Evolutionary conservation across 371 early-diverging fungal species (phyloP), one percentile per base, ranked within the genome.

Genomic region (Zychaea mexicana): DNA sequence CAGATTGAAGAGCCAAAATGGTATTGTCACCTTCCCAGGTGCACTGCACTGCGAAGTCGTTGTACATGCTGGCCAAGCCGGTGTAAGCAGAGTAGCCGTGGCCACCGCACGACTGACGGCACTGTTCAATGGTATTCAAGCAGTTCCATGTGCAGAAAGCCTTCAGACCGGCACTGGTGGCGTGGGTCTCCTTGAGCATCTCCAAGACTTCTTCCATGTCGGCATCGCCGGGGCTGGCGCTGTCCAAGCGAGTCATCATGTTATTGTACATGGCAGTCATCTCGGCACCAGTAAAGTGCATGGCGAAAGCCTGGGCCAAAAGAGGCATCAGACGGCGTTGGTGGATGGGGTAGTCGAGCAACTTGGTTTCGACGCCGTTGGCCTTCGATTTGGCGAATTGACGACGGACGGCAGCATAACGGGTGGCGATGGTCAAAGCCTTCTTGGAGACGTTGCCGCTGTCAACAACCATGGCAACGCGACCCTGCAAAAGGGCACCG

Each of bases 21-120:
- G 95, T 95, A 73, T 95, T 95, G 76, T 93, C 93, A 65, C 93
- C 93, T 71, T 92, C 96, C 96, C 95, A 94, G 31, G 96, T 94
- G 79, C 95, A 95, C 67, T 95, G 95, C 26, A 95, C 95, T 47
- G 94, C 93, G 79, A 95, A 96, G 78, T 95, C 94, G 62, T 87
- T 84, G 79, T 93, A 94, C 72, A 92, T 88, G 45, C 85, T 84
- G 56, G 96, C 89, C 30, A 96, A 85, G 0, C 95, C 96, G 6
- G 94, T 92, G 84, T 95, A 95, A 31, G 92, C 87, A 42, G 92
- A 92, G 81, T 96, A 96, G 12, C 96, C 96, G 70, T 96, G 96
- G 19, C 96, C 93, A 64, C 96, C 96, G 61, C 93, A 85, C 9
- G 94, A 81, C 79, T 96, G 96, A 28, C 96, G 86, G 73, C 95